Evolutionary conservation across 73 alveolate species (phyloP), one percentile per base, ranked within the genome.

Genomic region (Durusdinium trenchii): DNA sequence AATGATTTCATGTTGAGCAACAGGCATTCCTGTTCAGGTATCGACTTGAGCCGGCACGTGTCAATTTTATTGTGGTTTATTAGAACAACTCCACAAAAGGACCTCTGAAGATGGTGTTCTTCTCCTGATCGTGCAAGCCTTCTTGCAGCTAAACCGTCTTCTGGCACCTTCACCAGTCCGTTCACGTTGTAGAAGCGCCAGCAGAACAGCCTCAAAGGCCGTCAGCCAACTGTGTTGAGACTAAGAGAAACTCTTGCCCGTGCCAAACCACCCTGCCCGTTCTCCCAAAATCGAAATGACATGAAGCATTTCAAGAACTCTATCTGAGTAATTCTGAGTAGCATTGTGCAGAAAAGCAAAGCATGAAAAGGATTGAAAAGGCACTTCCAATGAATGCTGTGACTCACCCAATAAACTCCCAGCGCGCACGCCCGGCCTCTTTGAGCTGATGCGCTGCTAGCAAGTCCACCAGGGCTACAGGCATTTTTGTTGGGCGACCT

Each of bases 361-460:
- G 69, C 69, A 23, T 57, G 69, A 57, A 57, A 57, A 23, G 69
- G 69, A 16, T 57, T 12, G 23, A 57, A 57, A 57, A 57, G 32
- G 32, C 23, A 16, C 32, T 16, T 12, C 32, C 69, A 57, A 12
- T 16, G 12, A 57, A 16, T 57, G 12, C 69, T 23, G 12, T 12
- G 32, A 57, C 12, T 16, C 69, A 16, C 69, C 69, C 3, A 75
- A 75, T 30, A 10, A 43, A 2, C 9, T n/a, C 36, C 1, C n/a
- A 36, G 32, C 32, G 51, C 51, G 16, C 62, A 6, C 16, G 36
- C 51, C 36, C 52, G 43, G 60, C 95, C 95, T 87, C 95, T 71
- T 87, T 87, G 40, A 87, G 85, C 85, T 87, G 95, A 45, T 87
- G 95, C 40, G 95, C 95, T 20, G 95, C 95, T 38, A 87, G 71